phyloP scores from a whole-genome alignment of 2,329 filamentous ascomycete genomes.

The Aspergillus hiratsukae region DNA sequence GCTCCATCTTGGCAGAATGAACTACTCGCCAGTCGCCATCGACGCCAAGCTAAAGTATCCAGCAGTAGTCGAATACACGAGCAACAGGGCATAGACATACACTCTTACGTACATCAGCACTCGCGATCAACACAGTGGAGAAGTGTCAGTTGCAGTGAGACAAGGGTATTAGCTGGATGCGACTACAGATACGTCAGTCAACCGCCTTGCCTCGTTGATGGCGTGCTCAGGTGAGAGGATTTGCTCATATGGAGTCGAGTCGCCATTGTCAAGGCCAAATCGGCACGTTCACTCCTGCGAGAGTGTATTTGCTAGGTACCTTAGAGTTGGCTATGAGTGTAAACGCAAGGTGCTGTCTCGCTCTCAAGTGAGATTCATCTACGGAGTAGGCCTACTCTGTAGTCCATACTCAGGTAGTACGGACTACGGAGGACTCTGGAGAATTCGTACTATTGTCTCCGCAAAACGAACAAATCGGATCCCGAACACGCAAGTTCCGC shows the following conservation, averaged over 20 bases:
- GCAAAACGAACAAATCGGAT: not conserved
- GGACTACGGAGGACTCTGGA: not conserved
- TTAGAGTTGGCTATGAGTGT: not conserved
- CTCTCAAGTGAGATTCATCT: not conserved
- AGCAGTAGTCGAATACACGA: no score
- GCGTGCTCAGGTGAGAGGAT: conserved; percentile 12
- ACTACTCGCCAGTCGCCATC: not conserved
- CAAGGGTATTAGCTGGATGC: not conserved
- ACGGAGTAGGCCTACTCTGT: no score
- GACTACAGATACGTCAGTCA: not conserved
- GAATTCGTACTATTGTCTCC: not conserved
- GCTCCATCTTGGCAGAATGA: not conserved
- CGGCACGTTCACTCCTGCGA: not conserved
- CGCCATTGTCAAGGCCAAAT: not conserved
- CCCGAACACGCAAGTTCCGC: not conserved
- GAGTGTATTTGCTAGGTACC: not conserved
- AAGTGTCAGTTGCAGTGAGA: not conserved
- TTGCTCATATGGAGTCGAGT: not conserved
- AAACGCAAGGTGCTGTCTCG: not conserved
- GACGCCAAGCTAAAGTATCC: not conserved
- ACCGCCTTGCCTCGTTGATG: conserved; percentile 7
- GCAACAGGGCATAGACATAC: no score
- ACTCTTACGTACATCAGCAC: not conserved
- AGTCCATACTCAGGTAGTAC: not conserved
- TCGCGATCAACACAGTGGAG: not conserved